Evolutionary conservation across 495 filamentous ascomycete genomes (phyloP).

Genomic region (Penicillium coprophilum): DNA sequence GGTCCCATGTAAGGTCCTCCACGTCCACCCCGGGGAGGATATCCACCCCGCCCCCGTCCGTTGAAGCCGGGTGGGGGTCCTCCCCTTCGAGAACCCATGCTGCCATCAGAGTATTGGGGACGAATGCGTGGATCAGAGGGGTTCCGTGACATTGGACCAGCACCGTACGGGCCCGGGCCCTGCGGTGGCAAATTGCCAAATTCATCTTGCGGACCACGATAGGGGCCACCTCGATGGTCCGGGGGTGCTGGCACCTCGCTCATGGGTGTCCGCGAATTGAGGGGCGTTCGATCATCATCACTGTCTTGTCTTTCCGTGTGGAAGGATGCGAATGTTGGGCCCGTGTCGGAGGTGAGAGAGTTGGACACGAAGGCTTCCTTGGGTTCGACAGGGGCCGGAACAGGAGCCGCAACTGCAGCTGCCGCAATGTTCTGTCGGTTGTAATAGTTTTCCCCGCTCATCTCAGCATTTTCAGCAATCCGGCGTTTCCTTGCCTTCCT

Average conservation of each 20-base stretch:
- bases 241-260: conserved; percentile 29
- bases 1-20: conserved; percentile 50
- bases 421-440: conserved; percentile 62
- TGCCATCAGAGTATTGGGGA: conserved; percentile 60
- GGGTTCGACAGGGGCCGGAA: conserved; percentile 45
- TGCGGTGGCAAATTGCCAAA: conserved; percentile 63
- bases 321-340: conserved; percentile 75
- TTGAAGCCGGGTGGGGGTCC: conserved; percentile 51
- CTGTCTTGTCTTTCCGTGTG: conserved; percentile 63
- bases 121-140: conserved; percentile 53
- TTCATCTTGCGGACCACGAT: conserved; percentile 59
- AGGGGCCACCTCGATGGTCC: conserved; percentile 30
- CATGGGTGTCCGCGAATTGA: conserved; percentile 62
- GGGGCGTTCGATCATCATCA: conserved; percentile 77
- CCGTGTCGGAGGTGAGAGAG: conserved; percentile 54
- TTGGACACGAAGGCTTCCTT: conserved; percentile 54
- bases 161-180: conserved; percentile 34
- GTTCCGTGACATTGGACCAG: conserved; percentile 41
- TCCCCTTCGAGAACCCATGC: conserved; percentile 55
- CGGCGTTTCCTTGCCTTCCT: conserved; percentile 88
- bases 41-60: conserved; percentile 54
- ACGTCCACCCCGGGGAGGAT: conserved; percentile 56
- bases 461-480: conserved; percentile 89
- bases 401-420: conserved; percentile 36
- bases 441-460: conserved; percentile 92